These are phyloP conservation scores for Plicaturopsis crispa DNA, from an alignment of 768 basidiomycete genomes.

Conservation along the genomic window DNA sequence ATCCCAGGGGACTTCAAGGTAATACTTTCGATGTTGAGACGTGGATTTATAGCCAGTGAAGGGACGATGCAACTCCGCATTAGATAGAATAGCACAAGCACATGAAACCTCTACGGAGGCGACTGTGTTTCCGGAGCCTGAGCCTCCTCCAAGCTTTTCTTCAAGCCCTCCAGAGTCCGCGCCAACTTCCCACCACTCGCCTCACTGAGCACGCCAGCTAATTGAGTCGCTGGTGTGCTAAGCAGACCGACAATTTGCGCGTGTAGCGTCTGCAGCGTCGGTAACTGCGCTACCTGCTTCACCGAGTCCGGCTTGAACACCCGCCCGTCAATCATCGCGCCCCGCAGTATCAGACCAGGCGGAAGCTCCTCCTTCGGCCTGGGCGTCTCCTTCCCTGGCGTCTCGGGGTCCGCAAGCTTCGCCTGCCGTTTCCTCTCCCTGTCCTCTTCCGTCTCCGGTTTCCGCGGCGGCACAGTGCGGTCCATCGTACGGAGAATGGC, in stretches of 20 bases:
- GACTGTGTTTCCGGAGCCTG: slow-evolving; percentile 11
- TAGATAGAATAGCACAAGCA: too few relatives aligned
- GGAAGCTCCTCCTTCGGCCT: slow-evolving; percentile 42
- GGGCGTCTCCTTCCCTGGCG: slow-evolving; percentile 66
- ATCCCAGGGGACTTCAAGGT: too few relatives aligned
- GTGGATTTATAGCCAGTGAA: too few relatives aligned
- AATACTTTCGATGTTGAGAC: too few relatives aligned
- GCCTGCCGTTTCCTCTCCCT: slow-evolving; percentile 39
- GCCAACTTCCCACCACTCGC: slow-evolving; percentile 63
- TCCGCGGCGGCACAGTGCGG: slow-evolving; percentile 55
- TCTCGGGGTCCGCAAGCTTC: slow-evolving; percentile 56
- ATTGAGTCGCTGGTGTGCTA: slow-evolving; percentile 64
- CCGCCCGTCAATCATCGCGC: slow-evolving; percentile 72
- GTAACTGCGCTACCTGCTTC: slow-evolving; percentile 61
- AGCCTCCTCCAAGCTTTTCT: slow-evolving; percentile 54
- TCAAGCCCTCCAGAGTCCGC: slow-evolving; percentile 69
- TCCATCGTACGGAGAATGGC: slow-evolving; percentile 62
- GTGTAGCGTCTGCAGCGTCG: slow-evolving; percentile 67
- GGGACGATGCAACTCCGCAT: too few relatives aligned
- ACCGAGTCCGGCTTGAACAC: slow-evolving; percentile 56
- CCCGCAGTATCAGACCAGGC: slow-evolving; percentile 68
- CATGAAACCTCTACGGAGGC: too few relatives aligned
- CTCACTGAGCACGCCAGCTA: slow-evolving; percentile 63
- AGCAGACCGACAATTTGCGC: slow-evolving; percentile 84
- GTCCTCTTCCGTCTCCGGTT: slow-evolving; percentile 43